Evolutionary conservation across 2,329 filamentous ascomycete genomes (phyloP).

Genomic region (Phialophora tarda): DNA sequence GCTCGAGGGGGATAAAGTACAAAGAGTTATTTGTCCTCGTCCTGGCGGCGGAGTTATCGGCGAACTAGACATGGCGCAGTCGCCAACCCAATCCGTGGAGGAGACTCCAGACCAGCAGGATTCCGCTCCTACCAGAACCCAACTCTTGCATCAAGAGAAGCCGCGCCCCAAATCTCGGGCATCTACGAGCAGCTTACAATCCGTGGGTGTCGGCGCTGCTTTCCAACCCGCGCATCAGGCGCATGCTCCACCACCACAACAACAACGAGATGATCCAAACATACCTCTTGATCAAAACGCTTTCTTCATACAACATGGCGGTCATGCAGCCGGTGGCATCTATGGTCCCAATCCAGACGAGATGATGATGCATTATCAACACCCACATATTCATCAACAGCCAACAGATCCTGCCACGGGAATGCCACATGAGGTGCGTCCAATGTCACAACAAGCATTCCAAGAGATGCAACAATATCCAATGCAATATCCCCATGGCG

Average conservation of each 20-base stretch:
- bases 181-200: constrained; percentile 56
- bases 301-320: constrained; percentile 35
- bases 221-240: constrained; percentile 41
- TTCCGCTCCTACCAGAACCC: constrained; percentile 28
- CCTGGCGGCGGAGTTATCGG: constrained; percentile 30
- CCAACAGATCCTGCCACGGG: constrained; percentile 23
- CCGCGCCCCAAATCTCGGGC: constrained; percentile 53
- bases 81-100: constrained; percentile 30
- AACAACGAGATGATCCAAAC: constrained; percentile 24
- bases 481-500: constrained; percentile 47
- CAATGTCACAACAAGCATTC: constrained; percentile 36
- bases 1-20: constrained; percentile 19
- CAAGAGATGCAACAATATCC: constrained; percentile 44
- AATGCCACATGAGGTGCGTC: constrained; percentile 38
- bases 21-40: constrained; percentile 25
- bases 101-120: constrained; percentile 30
- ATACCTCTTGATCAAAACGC: constrained; percentile 35
- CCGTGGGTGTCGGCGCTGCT: constrained; percentile 43
- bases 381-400: constrained; percentile 32
- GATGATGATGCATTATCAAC: constrained; percentile 37
- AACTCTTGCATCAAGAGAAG: constrained; percentile 34
- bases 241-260: constrained; percentile 12
- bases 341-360: constrained; percentile 33
- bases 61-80: constrained; percentile 34
- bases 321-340: constrained; percentile 28